Evolutionary conservation across 495 filamentous ascomycete species (phyloP).

Genomic region (Articulospora tetracladia): DNA sequence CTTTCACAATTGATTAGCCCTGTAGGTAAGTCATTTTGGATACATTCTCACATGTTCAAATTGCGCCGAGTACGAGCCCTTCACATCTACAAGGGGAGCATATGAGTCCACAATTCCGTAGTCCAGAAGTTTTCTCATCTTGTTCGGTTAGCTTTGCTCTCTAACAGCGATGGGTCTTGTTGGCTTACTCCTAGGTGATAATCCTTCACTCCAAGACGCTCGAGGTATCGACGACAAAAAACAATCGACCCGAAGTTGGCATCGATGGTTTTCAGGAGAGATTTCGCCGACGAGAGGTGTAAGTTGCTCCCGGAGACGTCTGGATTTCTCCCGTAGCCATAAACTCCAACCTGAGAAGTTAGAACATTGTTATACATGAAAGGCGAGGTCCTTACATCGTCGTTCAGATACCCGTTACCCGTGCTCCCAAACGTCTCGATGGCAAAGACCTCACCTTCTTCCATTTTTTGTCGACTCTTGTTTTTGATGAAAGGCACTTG

Average conservation of each 20-base stretch:
- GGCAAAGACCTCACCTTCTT: slow-evolving; percentile 89
- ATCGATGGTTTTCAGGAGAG: slow-evolving; percentile 78
- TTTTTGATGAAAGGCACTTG: slow-evolving; percentile 86
- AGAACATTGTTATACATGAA: background rate
- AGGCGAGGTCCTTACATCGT: slow-evolving; percentile 50
- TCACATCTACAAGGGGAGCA: slow-evolving; percentile 82
- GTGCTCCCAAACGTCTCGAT: slow-evolving; percentile 96
- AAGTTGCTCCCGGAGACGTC: slow-evolving; percentile 63
- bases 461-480: slow-evolving; percentile 77
- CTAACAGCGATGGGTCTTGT: slow-evolving; percentile 16
- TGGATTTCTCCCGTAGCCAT: slow-evolving; percentile 65
- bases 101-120: slow-evolving; percentile 88
- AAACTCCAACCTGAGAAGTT: slow-evolving; percentile 55
- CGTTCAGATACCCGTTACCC: slow-evolving; percentile 74
- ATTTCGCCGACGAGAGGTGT: slow-evolving; percentile 73
- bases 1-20: slow-evolving; percentile 35
- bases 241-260: slow-evolving; percentile 88
- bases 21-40: background rate
- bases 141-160: background rate
- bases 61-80: slow-evolving; percentile 95
- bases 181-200: slow-evolving; percentile 74
- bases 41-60: slow-evolving; percentile 77
- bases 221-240: slow-evolving; percentile 81
- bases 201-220: slow-evolving; percentile 80
- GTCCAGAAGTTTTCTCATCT: slow-evolving; percentile 75